Percentiles rank a stretch among this genome's conserved stretches.
Evolutionary conservation across 2,329 filamentous ascomycete species (phyloP).

Genomic region (Venturia aucupariae): DNA sequence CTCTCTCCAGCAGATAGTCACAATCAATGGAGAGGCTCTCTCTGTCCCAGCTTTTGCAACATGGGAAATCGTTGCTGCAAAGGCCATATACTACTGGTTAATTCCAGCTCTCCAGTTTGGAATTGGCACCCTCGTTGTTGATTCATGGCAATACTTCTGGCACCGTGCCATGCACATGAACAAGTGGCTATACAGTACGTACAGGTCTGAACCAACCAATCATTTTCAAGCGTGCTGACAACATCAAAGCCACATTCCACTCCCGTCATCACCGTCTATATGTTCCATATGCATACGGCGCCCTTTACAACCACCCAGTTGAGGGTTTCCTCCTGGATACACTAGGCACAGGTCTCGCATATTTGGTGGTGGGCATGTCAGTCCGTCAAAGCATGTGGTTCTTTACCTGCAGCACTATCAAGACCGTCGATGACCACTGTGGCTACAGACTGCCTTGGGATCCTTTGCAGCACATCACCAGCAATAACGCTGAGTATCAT

Average conservation of each 20-base stretch:
- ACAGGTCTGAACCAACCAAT: not conserved
- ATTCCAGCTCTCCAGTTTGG: constrained; percentile 72
- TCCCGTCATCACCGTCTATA: constrained; percentile 94
- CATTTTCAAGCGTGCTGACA: constrained; percentile 13
- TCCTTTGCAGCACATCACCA: constrained; percentile 80
- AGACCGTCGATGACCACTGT: constrained; percentile 96
- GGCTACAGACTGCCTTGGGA: constrained; percentile 95
- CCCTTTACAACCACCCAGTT: constrained; percentile 91
- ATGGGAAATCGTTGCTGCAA: constrained; percentile 72
- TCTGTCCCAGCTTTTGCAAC: constrained; percentile 63
- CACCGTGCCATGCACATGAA: constrained; percentile 97
- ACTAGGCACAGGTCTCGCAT: constrained; percentile 73
- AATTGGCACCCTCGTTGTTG: constrained; percentile 65
- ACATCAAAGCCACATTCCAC: constrained; percentile 65
- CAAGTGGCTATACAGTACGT: constrained; percentile 89
- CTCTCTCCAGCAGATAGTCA: constrained; percentile 51
- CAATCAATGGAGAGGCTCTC: constrained; percentile 40
- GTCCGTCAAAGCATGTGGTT: constrained; percentile 79
- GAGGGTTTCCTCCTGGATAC: constrained; percentile 94
- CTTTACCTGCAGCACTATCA: constrained; percentile 81
- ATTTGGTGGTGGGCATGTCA: constrained; percentile 75
- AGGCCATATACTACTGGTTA: constrained; percentile 67
- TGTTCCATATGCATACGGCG: constrained; percentile 94
- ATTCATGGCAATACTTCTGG: constrained; percentile 97
- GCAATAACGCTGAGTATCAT: constrained; percentile 94